Evolutionary conservation across 2,329 filamentous ascomycete genomes (phyloP).

Genomic region (Erysiphe pulchra): DNA sequence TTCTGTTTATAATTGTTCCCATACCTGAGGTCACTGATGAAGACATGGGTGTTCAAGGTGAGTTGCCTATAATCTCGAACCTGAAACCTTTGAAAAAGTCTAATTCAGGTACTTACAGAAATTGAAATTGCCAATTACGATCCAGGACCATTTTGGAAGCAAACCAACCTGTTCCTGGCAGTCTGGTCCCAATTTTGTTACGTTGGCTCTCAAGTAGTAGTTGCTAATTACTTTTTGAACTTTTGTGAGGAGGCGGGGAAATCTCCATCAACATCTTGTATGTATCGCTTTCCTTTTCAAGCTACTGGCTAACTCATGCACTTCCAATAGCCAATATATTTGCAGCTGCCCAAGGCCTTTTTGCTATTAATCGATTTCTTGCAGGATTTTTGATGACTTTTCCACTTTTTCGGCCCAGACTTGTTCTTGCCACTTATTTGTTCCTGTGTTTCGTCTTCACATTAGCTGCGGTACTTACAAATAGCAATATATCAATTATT

Average conservation of each 20-base stretch:
- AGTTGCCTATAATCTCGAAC: too few relatives aligned
- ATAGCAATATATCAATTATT: background rate
- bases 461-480: slow-evolving; percentile 1
- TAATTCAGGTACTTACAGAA: background rate
- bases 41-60: background rate
- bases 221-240: slow-evolving; percentile 47
- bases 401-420: slow-evolving; percentile 19
- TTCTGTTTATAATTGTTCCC: slow-evolving; percentile 44
- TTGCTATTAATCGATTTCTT: slow-evolving; percentile 46
- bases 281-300: background rate
- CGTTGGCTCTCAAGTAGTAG: slow-evolving; percentile 42
- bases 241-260: slow-evolving; percentile 32
- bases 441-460: slow-evolving; percentile 35
- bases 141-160: slow-evolving; percentile 38
- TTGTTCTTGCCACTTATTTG: slow-evolving; percentile 41
- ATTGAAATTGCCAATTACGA: slow-evolving; percentile 15
- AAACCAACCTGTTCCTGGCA: slow-evolving; percentile 53
- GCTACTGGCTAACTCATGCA: background rate
- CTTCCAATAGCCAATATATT: slow-evolving; percentile 29
- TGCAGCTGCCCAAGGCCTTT: slow-evolving; percentile 41
- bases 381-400: slow-evolving; percentile 42
- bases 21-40: slow-evolving; percentile 23
- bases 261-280: slow-evolving; percentile 16
- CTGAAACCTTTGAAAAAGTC: too few relatives aligned
- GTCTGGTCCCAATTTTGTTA: slow-evolving; percentile 59